Evolutionary conservation across 306 rosid genomes (phyloP).

Genomic region (Citrullus mucosospermus): DNA sequence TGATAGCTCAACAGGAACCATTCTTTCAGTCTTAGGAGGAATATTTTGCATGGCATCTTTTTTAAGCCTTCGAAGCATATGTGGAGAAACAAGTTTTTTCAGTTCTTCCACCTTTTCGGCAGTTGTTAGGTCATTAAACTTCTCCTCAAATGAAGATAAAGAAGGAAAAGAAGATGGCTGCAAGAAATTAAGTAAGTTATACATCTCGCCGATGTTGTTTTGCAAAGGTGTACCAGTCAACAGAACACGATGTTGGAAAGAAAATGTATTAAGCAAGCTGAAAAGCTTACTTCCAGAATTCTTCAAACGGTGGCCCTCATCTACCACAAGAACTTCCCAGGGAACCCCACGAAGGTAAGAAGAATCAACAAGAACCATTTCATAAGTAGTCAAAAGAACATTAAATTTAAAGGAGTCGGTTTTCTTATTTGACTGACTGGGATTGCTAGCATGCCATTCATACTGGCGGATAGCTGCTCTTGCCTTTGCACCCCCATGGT

Average conservation of each 20-base stretch:
- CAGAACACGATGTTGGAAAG: constrained; percentile 92
- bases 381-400: constrained; percentile 91
- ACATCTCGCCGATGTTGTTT: constrained; percentile 98
- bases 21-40: constrained; percentile 98
- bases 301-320: constrained; percentile 95
- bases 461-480: constrained; percentile 81
- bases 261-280: constrained; percentile 86
- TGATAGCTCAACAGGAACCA: constrained; percentile 98
- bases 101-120: constrained; percentile 93
- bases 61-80: constrained; percentile 98
- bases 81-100: constrained; percentile 98
- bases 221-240: constrained; percentile 99
- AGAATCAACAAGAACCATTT: constrained; percentile 96
- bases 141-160: constrained; percentile 83
- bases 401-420: constrained; percentile 75
- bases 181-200: constrained; percentile 92
- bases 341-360: constrained; percentile 94
- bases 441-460: constrained; percentile 92
- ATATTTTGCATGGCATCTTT: constrained; percentile 98
- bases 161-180: constrained; percentile 99
- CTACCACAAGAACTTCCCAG: constrained; percentile 99
- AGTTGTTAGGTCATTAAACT: constrained; percentile 85
- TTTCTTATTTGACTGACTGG: constrained; percentile 42
- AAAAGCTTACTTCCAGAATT: constrained; percentile 97
- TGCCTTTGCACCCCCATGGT: constrained; percentile 98